phyloP scores from a whole-genome alignment of 1,139 yeast species.

The Yamadazyma atlantica region DNA sequence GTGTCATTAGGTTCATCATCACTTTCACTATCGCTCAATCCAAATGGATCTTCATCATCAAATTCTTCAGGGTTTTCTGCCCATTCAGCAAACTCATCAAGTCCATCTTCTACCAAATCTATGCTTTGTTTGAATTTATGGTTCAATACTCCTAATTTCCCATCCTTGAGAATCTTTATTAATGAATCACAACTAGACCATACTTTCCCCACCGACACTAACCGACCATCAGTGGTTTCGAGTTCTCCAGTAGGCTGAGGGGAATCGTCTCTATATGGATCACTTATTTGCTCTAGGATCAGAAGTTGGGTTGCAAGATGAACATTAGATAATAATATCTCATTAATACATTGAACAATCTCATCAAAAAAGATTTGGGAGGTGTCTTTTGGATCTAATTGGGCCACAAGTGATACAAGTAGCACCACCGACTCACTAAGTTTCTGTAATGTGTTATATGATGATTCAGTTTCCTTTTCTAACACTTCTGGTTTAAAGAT shows the following conservation, averaged over 20 bases:
- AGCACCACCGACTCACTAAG: conserved; percentile 46
- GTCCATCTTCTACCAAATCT: conserved; percentile 57
- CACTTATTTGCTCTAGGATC: conserved; percentile 18
- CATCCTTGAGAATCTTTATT: conserved; percentile 38
- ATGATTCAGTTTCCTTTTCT: conserved; percentile 43
- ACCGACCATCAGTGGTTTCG: conserved; percentile 35
- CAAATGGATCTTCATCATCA: conserved; percentile 46
- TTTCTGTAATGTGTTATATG: conserved; percentile 52
- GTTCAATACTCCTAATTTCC: conserved; percentile 52
- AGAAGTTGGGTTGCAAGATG: conserved; percentile 28
- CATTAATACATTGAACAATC: conserved; percentile 28
- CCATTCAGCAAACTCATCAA: conserved; percentile 64
- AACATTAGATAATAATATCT: conserved; percentile 26
- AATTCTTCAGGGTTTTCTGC: conserved; percentile 53
- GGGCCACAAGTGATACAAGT: conserved; percentile 46
- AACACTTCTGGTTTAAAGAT: conserved; percentile 63
- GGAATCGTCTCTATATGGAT: conserved; percentile 20
- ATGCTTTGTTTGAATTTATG: conserved; percentile 46
- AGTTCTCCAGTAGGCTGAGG: too few species aligned
- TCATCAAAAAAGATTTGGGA: conserved; percentile 45
- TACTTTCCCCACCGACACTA: conserved; percentile 60
- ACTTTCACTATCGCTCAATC: conserved; percentile 27
- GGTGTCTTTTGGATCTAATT: conserved; percentile 33
- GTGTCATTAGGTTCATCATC: conserved; percentile 30
- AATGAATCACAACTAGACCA: conserved; percentile 62